Evolutionary conservation across 495 filamentous ascomycete species (phyloP), one percentile per base, ranked within the genome.

Genomic region (Neurospora sp.): DNA sequence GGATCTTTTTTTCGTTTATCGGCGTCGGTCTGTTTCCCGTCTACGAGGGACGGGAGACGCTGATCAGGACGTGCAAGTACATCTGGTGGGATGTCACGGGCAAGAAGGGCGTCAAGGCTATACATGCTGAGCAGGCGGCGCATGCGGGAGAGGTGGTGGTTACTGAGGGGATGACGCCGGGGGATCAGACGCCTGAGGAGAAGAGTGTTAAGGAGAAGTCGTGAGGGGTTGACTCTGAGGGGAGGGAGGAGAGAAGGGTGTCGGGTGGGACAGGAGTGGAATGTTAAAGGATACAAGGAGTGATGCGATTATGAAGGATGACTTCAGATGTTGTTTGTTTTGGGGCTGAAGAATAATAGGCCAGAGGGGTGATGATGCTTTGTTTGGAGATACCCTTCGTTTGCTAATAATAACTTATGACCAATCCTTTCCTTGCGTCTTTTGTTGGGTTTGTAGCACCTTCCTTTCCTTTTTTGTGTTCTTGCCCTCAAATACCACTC

Each of bases 21-120:
- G 90, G 87, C 20, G 94, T 97, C 5, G 93, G 92, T 0, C 38
- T 97, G 3, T 97, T 92, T 82, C 94, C 94, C 35, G 79, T 97
- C 4, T 96, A 87, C 79, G 93, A 97, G 77, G 93, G 94, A 0
- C 82, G 94, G 14, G 79, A 87, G 74, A 94, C 89, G 20, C 90
- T 94, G 71, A 76, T 76, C 2, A 82, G 87, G 40, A 93, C 92
- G 1, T 82, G 88, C 74, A 89, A 88, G 79, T 83, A 86, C 70
- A 93, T 97, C 74, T 86, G 81, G 40, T 76, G 88, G 68, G 94
- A 98, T 81, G 72, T 93, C 9, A 87, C 85, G 8, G 94, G 94
- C 0, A 89, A 83, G 80, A 86, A 82, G 72, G 80, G 81, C 40
- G 75, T 79, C 39, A 84, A 77, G 74, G 77, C 78, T 3, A 80